Base-by-base conservation (phyloP, 345 rosid species). In the Turritis glabra region DNA sequence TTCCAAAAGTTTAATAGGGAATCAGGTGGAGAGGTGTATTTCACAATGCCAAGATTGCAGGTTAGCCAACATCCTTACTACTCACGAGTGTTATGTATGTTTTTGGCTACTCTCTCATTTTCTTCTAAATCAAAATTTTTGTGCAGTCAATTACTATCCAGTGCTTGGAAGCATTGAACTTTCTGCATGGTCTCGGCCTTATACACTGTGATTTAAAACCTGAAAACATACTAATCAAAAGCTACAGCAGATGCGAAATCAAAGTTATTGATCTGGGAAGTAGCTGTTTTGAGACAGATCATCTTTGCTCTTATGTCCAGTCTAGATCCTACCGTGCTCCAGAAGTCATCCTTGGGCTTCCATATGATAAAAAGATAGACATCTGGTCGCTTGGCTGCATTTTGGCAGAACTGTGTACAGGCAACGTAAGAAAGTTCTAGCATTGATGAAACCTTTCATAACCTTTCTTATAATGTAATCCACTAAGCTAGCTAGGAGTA, bases 191-290 rank as follows among this genome's bases (percentile, higher is more conserved):
- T 69, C 97, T 94, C 46, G 97, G 97, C 64, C 91, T 94, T 69
- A 91, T 94, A 61, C 98, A 94, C 75, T 94, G 98, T 75, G 97
- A 94, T 77, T 76, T 94, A 62, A 94, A 94, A 79, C 98, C 97
- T 15, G 97, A 94, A 80, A 94, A 94, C 69, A 91, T 91, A 79
- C 80, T 94, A 67, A 96, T 94, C 65, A 91, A 94, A 77, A 94
- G 98, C 84, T 94, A 94, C 78, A 94, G 96, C 75, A 85, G 98
- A 82, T 94, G 98, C 22, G 98, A 94, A 83, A 88, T 91, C 75
- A 94, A 94, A 89, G 96, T 91, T 79, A 94, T 94, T 69, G 98
- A 94, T 82, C 95, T 94, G 43, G 98, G 98, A 78, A 94, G 98
- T 81, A 91, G 98, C 84, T 94, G 98, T 83, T 94, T 91, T 75